Base-by-base conservation (phyloP, 768 basidiomycete species). In the Boletus rubropictus region DNA sequence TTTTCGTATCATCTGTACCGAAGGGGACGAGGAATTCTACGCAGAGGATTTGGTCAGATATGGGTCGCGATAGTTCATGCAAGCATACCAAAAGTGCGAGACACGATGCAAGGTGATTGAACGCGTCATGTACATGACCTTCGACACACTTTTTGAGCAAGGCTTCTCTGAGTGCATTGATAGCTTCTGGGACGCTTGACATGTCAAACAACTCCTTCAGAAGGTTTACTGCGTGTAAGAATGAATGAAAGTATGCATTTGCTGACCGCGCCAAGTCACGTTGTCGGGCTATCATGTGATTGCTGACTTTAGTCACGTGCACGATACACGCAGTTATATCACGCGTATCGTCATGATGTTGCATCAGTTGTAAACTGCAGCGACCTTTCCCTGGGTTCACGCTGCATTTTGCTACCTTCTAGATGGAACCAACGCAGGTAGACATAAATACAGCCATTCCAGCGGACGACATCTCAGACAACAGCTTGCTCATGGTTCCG, bases 31-130 rank as follows among this genome's bases (percentile, higher is more conserved):
- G 1, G 69, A 63, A 42, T 74, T 69, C 76, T 78, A 39, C 14
- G 21, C 14, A 38, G 33, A 42, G 15, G n/a, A 25, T 10, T 43
- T 12, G n/a, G 25, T 44, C n/a, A 42, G n/a, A 42, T 15, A 8
- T 29, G 15, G 12, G 35, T 28, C 34, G 39, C 15, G n/a, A 36
- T 7, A 34, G 17, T 39, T 21, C 25, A 8, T 1, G 50, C 65
- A 51, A 14, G 38, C 72, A 54, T 59, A 76, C 78, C 46, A 79
- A 65, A 34, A 78, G 63, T 8, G 67, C 62, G 18, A 72, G 50
- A 48, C 65, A 70, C 6, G 76, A 74, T 42, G 71, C 60, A 32
- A 79, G 52, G 24, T 73, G 70, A 40, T 63, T 57, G 27, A 75
- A 60, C 8, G 66, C 62, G 34, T 72, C 68, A 27, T 64, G 53